Evolutionary conservation across 1,139 yeast genomes (phyloP), one percentile per base, ranked within the genome.

Genomic region (Pichia inconspicua): DNA sequence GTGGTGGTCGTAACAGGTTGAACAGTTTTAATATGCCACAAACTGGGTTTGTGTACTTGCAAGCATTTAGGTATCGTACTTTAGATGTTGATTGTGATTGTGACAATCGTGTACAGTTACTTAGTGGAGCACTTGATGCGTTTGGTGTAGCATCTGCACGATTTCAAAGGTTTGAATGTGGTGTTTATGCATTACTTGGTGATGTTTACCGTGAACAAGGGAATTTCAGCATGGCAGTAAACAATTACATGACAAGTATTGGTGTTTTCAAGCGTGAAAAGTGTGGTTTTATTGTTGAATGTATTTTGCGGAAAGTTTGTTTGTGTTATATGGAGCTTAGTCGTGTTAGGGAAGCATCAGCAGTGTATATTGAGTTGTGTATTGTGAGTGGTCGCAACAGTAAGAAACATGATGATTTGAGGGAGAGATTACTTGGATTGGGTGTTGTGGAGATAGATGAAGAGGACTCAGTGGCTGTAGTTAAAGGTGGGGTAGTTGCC

Each of bases 181-280:
- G 70, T 54, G 62, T 77, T 4, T 69, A 72, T 54, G 78, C 71
- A 64, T 69, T 73, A 50, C 58, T 79, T 9, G 87, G 75, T 1
- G 78, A 77, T 47, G 73, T 71, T 46, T 67, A 71, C 54, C 68
- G 59, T 42, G 50, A 53, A 0, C 45, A 53, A 15, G 52, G 56
- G 3, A 67, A 72, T 41, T 68, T 54, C 48, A 70, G 68, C 3
- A 65, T 66, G 52, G 78, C 85, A 0, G 60, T 68, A 3, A 67
- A 67, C 39, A 66, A 64, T 47, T 77, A 65, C 50, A 66, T 69
- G 41, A 64, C 63, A 5, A 58, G 72, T 2, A 44, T 69, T 28
- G 63, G 68, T 6, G 50, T 58, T 2, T 57, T 66, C 46, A 62
- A 60, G 45, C 62, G 61, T 30, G 72, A 67, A 35, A 49, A 52